Base-by-base conservation (phyloP, 345 rosid species). In the Ailanthus altissimus region DNA sequence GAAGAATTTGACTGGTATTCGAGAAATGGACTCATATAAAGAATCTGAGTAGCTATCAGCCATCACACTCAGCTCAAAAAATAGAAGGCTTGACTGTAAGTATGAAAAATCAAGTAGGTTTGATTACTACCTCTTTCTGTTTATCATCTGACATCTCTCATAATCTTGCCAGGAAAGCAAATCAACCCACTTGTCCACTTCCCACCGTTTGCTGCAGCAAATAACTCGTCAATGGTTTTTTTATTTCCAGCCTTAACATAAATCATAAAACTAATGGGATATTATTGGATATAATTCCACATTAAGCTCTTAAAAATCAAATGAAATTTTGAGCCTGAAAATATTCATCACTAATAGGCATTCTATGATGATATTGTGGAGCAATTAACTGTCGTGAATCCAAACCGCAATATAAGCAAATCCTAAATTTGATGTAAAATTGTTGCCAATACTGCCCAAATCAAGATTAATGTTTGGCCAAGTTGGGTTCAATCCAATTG, bases 401-500 rank as follows among this genome's bases (percentile, higher is more conserved):
- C 71, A 42, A 23, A 67, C 0, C 42, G 25, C 15, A 65, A 42
- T 21, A 42, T 65, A 45, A 45, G 71, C 20, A 62, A n/a, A 61
- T 74, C 77, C 60, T 47, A 36, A 47, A 46, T 28, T 62, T 54
- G 13, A 25, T 36, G 36, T 75, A 66, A 51, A 32, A 43, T 63
- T 4, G 67, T 53, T 62, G 54, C 15, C 25, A 67, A 66, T 36
- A 40, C 59, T 38, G 50, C 32, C 64, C 23, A 63, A 71, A 56
- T 56, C 54, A 65, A 45, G 12, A 21, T 49, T 76, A 32, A 32
- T 32, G 80, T 42, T 72, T 57, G 79, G 51, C 62, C 73, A 80
- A 71, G 51, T 76, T 75, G 70, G 79, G 26, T 16, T 69, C 28
- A 56, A 67, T 25, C 71, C 67, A 64, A 46, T 16, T 9, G 10